Conservation (phyloP, 805 yeast species). For the Metschnikowia baotianmanensis region DNA sequence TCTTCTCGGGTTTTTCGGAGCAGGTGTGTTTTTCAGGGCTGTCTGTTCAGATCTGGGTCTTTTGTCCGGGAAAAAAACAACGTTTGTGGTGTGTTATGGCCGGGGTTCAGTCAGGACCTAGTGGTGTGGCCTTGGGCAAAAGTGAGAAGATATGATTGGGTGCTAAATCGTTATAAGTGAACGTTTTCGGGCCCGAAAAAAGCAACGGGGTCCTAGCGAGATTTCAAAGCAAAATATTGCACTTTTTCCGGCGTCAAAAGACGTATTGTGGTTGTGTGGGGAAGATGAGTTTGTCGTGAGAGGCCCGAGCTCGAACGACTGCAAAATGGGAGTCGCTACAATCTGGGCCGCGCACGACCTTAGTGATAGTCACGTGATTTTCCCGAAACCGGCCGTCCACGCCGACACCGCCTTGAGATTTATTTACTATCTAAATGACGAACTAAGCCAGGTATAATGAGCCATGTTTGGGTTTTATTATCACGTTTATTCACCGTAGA, state of each 20-base stretch:
- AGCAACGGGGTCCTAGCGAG: neutral
- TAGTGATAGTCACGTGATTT: too few relatives aligned
- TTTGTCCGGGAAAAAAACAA: neutral
- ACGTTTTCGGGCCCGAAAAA: neutral
- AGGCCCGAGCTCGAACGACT: slow-evolving; percentile 11
- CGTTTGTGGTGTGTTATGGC: neutral
- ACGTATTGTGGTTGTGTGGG: neutral
- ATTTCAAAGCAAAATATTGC: neutral
- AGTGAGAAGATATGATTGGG: neutral
- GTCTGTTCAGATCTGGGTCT: too few relatives aligned
- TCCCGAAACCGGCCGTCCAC: too few relatives aligned
- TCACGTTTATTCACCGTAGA: too few relatives aligned
- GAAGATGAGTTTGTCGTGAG: neutral
- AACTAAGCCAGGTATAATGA: neutral
- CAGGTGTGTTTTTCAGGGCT: neutral
- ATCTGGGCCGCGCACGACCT: slow-evolving; percentile 9
- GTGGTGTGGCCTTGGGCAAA: neutral
- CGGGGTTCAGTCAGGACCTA: neutral
- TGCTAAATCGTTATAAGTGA: neutral
- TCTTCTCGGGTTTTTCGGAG: neutral
- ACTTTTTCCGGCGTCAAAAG: neutral
- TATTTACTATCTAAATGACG: too few relatives aligned
- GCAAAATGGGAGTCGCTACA: slow-evolving; percentile 18
- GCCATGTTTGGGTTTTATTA: neutral
- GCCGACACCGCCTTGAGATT: too few relatives aligned